Evolutionary conservation across 139 green algal genomes (phyloP).

Genomic region (Limnomonas spitsbergensis): DNA sequence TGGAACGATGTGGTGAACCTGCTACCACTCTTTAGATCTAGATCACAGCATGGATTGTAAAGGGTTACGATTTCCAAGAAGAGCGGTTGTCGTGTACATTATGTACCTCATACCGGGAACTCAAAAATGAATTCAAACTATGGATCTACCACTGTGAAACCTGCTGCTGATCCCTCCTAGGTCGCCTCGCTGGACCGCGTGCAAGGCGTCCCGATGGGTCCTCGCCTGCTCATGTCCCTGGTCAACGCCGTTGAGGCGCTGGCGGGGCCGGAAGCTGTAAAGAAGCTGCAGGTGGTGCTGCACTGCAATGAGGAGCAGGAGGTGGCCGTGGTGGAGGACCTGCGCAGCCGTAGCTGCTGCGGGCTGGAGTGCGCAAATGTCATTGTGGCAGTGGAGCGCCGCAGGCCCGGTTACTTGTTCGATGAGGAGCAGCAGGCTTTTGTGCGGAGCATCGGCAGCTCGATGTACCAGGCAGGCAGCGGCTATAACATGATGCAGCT

Average conservation of each 20-base stretch:
- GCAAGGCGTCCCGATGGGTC: constrained; percentile 25
- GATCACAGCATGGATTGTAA: neutral
- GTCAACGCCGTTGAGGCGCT: constrained; percentile 22
- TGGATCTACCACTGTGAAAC: too few species aligned
- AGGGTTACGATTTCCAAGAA: neutral
- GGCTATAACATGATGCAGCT: constrained; percentile 1
- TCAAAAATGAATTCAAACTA: too few species aligned
- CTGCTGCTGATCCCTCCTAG: neutral
- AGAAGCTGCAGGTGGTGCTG: constrained; percentile 30
- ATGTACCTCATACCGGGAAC: too few species aligned
- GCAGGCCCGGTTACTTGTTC: neutral
- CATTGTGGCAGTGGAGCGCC: neutral
- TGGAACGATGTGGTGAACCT: too few species aligned
- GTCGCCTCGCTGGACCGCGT: constrained; percentile 12
- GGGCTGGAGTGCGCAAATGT: constrained; percentile 12
- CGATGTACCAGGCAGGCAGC: neutral
- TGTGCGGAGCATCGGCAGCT: neutral
- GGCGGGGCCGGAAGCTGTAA: constrained; percentile 21
- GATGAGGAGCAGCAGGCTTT: neutral
- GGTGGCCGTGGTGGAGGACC: constrained; percentile 31
- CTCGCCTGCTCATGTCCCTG: constrained; percentile 27
- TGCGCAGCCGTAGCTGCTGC: constrained; percentile 25
- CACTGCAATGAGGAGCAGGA: constrained; percentile 34
- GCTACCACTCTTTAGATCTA: too few species aligned
- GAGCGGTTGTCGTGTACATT: neutral